Evolutionary conservation across 306 rosid species (phyloP), one percentile per base, ranked within the genome.

Genomic region (Vigna hirtella): DNA sequence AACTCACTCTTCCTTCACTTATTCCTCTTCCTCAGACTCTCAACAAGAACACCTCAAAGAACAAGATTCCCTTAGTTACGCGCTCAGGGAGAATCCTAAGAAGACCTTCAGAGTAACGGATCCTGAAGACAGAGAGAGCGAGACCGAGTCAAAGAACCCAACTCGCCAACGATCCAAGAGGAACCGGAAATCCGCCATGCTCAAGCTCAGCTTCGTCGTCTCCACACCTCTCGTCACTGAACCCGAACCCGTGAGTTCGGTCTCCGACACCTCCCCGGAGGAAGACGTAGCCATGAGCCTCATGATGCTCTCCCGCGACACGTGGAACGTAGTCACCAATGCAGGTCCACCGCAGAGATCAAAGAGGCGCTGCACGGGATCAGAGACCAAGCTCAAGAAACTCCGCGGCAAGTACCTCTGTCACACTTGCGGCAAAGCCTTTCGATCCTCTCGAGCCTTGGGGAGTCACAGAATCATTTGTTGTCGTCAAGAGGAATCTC

Each of bases 241-340:
- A 28, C 85, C 83, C 0, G 91, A 85, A 17, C 86, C 96, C 45
- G 38, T 73, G 34, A 93, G 96, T 45, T 93, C 97, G 0, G 93
- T 91, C 9, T 91, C 97, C 4, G 85, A 90, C 49, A 79, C 88
- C 58, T 90, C 91, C 1, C 87, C 93, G 0, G 98, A 91, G 9
- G 97, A 92, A 77, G 90, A 94, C 18, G 89, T 94, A 1, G 98
- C 98, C n/a, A 83, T 90, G 85, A 89, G 93, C 17, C 93, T 94
- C 15, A 86, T 94, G 85, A 86, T 94, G 96, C 93, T 94, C 1
- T 92, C 97, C 0, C 82, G 98, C 26, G 98, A 94, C 74, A 87
- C 32, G 17, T 88, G 78, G 70, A 68, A 63, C n/a, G 63, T 0
- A 53, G 26, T 2, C 42, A 76, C 58, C 66, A 79, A 58, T 45